Conservation (phyloP, 1,284 basidiomycete genomes). For the Marasmius tenuissimus region DNA sequence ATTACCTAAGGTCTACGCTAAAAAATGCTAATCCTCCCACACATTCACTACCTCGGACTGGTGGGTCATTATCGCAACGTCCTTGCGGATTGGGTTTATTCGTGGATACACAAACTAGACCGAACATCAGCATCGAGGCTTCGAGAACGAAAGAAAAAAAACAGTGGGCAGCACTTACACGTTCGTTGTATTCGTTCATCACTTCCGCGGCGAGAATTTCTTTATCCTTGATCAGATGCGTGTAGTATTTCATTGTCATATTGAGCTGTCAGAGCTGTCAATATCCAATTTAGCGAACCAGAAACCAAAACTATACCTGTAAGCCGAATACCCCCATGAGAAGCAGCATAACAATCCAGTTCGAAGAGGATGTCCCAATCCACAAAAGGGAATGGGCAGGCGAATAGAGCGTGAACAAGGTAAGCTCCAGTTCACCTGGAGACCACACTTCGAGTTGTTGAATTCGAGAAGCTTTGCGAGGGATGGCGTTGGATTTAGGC, state of each 20-base stretch:
- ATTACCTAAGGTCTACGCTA: background rate
- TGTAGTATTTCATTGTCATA: constrained; percentile 54
- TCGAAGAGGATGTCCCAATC: constrained; percentile 66
- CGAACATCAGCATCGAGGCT: constrained; percentile 8
- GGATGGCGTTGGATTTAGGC: constrained; percentile 41
- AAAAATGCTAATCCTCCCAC: constrained; percentile 37
- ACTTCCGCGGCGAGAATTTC: constrained; percentile 78
- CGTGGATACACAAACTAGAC: constrained; percentile 79
- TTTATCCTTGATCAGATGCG: constrained; percentile 70
- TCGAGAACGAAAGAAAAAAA: background rate
- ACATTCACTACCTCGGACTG: constrained; percentile 72
- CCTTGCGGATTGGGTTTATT: constrained; percentile 71
- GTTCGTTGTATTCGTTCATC: constrained; percentile 83
- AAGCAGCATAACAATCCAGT: constrained; percentile 69
- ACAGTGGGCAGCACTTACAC: constrained; percentile 47
- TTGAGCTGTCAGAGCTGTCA: constrained; percentile 41
- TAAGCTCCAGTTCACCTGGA: constrained; percentile 70
- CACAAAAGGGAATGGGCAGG: constrained; percentile 73
- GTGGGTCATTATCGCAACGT: constrained; percentile 84
- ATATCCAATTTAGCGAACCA: background rate
- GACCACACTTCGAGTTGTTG: constrained; percentile 79
- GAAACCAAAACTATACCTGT: constrained; percentile 46
- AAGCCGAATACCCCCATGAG: constrained; percentile 64
- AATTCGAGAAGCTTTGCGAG: constrained; percentile 47
- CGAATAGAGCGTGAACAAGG: constrained; percentile 74